A percentile compares a stretch with the other conserved stretches of the same genome.
Conservation (phyloP, 2,329 filamentous ascomycete genomes). For the Apiospora malaysiana region DNA sequence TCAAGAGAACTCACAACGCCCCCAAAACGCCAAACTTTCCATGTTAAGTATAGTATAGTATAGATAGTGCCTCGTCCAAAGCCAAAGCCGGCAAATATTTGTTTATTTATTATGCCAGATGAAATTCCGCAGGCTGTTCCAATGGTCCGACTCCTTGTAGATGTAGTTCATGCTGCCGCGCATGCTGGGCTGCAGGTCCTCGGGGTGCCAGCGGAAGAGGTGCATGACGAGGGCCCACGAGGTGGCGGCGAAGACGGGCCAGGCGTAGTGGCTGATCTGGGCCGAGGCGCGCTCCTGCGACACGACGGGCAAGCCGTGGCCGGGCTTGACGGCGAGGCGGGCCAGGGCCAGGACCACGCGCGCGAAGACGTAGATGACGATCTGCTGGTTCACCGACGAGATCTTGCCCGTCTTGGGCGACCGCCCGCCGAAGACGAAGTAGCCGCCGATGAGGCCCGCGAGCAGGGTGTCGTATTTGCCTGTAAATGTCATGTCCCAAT, state of each 20-base stretch:
- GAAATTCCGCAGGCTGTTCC: conserved; percentile 85
- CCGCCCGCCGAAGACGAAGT: conserved; percentile 82
- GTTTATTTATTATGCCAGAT: conserved; percentile 73
- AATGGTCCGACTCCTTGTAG: conserved; percentile 86
- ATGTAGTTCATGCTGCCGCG: conserved; percentile 98
- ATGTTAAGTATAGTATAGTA: not conserved
- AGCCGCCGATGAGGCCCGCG: conserved; percentile 87
- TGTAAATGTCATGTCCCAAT: conserved; percentile 40
- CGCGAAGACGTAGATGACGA: conserved; percentile 97
- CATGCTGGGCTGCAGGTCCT: conserved; percentile 88
- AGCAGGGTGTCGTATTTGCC: conserved; percentile 84
- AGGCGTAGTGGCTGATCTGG: conserved; percentile 72
- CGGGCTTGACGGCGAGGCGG: conserved; percentile 77
- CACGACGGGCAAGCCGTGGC: conserved; percentile 55
- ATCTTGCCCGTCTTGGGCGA: conserved; percentile 69
- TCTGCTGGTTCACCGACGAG: conserved; percentile 90
- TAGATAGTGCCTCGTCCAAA: not conserved
- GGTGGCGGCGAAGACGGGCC: conserved; percentile 89
- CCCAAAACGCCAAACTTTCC: conserved; percentile 13
- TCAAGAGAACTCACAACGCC: not conserved
- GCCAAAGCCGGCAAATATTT: not conserved
- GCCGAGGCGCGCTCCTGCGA: conserved; percentile 53
- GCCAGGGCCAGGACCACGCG: conserved; percentile 85
- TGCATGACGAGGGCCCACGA: conserved; percentile 97
- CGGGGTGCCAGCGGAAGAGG: conserved; percentile 89